Conservation (phyloP, 306 rosid species). For the Prunus mongolica region DNA sequence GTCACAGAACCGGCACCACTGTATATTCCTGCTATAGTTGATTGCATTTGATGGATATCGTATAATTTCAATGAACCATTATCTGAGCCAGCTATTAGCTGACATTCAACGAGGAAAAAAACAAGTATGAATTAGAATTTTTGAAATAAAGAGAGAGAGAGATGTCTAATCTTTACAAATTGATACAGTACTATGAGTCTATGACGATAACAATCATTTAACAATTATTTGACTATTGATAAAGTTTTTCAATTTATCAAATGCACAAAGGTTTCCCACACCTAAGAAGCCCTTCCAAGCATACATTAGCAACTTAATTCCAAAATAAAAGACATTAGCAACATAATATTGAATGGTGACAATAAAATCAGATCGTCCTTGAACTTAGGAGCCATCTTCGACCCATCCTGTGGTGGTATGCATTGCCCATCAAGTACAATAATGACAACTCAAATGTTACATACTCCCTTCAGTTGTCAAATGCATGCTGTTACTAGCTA, state of each 20-base stretch:
- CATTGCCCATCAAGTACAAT: neutral
- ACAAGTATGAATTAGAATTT: conserved; percentile 23
- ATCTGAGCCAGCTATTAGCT: conserved; percentile 94
- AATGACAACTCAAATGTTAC: neutral
- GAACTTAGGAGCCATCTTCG: neutral
- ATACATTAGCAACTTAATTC: too few species aligned
- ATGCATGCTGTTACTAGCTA: neutral
- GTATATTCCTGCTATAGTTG: conserved; percentile 30
- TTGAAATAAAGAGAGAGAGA: neutral
- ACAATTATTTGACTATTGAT: neutral
- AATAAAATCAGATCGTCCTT: neutral
- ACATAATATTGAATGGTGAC: neutral
- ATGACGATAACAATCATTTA: neutral
- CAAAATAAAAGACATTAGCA: neutral
- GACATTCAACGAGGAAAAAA: conserved; percentile 27
- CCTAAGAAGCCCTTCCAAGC: too few species aligned
- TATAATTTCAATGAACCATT: conserved; percentile 76
- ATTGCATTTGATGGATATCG: conserved; percentile 46
- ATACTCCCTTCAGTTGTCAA: neutral
- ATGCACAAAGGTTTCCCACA: too few species aligned
- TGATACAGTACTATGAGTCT: too few species aligned
- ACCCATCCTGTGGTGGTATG: neutral
- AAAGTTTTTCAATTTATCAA: too few species aligned
- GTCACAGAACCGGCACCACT: conserved; percentile 42
- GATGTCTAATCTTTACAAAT: neutral